Conservation (phyloP, 768 basidiomycete species). For the Steccherinum ochraceum region DNA sequence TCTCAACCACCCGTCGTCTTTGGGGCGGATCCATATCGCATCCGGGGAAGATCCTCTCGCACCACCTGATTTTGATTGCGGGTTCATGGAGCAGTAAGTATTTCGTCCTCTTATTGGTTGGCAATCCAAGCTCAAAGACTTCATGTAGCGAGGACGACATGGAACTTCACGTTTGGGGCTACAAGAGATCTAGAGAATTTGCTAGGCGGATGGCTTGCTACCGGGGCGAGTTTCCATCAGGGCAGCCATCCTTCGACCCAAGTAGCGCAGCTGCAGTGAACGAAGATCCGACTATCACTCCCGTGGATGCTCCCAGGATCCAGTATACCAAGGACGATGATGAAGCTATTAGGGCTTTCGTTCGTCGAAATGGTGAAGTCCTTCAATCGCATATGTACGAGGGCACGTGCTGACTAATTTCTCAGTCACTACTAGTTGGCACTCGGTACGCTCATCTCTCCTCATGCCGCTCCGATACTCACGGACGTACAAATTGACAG, state of each 20-base stretch:
- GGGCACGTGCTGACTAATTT: neutral
- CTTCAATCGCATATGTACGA: neutral
- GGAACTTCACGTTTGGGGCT: constrained; percentile 39
- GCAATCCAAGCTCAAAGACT: neutral
- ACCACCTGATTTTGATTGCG: constrained; percentile 18
- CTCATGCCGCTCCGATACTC: no score
- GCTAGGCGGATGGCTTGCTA: constrained; percentile 44
- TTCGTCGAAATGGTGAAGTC: constrained; percentile 15
- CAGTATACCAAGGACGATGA: constrained; percentile 30
- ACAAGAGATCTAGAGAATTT: constrained; percentile 51
- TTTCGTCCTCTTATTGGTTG: neutral
- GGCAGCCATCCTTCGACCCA: constrained; percentile 26
- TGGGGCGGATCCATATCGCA: constrained; percentile 19
- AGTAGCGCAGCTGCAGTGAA: constrained; percentile 23
- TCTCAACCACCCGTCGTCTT: constrained; percentile 14
- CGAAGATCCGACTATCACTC: constrained; percentile 13
- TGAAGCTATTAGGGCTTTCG: constrained; percentile 24
- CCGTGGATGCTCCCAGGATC: constrained; percentile 24
- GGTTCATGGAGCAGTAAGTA: constrained; percentile 12
- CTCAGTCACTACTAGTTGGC: constrained; percentile 27
- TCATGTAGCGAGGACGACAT: constrained; percentile 25
- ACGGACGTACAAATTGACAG: constrained; percentile 29
- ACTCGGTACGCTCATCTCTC: constrained; percentile 24
- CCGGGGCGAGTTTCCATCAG: constrained; percentile 24
- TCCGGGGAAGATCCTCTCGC: constrained; percentile 15